These are phyloP conservation scores for Amanita thiersii DNA, from an alignment of 768 basidiomycete genomes.

Conservation along the genomic window DNA sequence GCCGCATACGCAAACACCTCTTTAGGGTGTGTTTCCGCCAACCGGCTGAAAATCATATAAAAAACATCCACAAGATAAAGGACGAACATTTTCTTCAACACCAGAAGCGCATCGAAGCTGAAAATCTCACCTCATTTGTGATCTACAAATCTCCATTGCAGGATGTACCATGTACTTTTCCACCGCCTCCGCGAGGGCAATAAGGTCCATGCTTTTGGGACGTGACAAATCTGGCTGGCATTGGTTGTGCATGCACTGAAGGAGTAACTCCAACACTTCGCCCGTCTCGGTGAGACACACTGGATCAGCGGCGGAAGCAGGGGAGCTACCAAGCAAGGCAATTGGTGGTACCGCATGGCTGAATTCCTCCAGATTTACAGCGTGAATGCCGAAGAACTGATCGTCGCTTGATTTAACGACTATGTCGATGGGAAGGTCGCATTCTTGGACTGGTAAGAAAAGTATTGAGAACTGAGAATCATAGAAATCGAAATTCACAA, in stretches of 20 bases:
- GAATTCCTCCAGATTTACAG: neutral
- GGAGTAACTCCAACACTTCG: neutral
- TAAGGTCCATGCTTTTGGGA: neutral
- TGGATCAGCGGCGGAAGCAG: neutral
- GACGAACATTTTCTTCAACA: neutral
- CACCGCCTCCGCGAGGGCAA: neutral
- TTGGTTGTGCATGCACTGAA: constrained; percentile 4
- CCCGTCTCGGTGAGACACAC: neutral
- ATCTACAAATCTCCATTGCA: constrained; percentile 3
- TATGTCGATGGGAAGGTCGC: too few species aligned
- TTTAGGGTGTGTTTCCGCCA: neutral
- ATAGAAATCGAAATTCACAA: too few species aligned
- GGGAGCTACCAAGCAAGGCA: neutral
- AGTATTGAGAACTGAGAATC: too few species aligned
- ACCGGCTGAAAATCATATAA: neutral
- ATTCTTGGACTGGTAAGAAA: too few species aligned
- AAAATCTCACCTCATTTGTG: constrained; percentile 1
- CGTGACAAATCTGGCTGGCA: neutral
- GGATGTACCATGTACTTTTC: constrained; percentile 1
- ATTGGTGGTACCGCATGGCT: constrained; percentile 6
- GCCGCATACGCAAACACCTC: neutral
- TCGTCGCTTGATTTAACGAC: too few species aligned
- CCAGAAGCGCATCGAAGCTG: too few species aligned
- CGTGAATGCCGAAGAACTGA: too few species aligned
- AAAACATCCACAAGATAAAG: neutral